These are phyloP conservation scores for Thymus mandschuricus DNA, from an alignment of 257 asterid species.

Conservation along the genomic window DNA sequence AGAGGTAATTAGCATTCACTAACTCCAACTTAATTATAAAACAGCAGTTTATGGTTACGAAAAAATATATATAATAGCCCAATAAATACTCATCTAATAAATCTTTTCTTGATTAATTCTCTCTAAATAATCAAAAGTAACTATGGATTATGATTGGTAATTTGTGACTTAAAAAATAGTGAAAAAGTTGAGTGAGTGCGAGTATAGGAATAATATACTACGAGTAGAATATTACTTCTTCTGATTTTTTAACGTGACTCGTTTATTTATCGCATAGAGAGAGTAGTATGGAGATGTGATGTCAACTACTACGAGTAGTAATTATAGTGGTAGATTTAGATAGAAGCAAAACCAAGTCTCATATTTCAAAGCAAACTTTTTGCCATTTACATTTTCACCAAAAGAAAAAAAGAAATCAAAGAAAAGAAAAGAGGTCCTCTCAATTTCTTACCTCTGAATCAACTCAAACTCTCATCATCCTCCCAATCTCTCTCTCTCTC, in stretches of 20 bases:
- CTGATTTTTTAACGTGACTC: no score
- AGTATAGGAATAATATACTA: background rate
- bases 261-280: no score
- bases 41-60: background rate
- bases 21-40: slow-evolving; percentile 8
- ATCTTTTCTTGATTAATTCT: no score
- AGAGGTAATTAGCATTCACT: slow-evolving; percentile 10
- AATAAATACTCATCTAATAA: background rate
- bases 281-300: background rate
- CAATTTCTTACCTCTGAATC: slow-evolving; percentile 38
- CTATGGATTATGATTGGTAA: no score
- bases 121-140: no score
- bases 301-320: slow-evolving; percentile 4
- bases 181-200: no score
- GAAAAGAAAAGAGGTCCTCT: slow-evolving; percentile 28
- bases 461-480: slow-evolving; percentile 30
- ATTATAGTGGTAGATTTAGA: slow-evolving; percentile 14
- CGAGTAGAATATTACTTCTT: background rate
- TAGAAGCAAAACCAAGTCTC: slow-evolving; percentile 39
- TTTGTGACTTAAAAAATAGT: no score
- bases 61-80: background rate
- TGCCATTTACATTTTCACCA: background rate
- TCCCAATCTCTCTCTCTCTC: slow-evolving; percentile 27
- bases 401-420: background rate
- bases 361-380: slow-evolving; percentile 29